Evolutionary conservation across 2,329 filamentous ascomycete genomes (phyloP).

Genomic region (Fusarium agapanthi): DNA sequence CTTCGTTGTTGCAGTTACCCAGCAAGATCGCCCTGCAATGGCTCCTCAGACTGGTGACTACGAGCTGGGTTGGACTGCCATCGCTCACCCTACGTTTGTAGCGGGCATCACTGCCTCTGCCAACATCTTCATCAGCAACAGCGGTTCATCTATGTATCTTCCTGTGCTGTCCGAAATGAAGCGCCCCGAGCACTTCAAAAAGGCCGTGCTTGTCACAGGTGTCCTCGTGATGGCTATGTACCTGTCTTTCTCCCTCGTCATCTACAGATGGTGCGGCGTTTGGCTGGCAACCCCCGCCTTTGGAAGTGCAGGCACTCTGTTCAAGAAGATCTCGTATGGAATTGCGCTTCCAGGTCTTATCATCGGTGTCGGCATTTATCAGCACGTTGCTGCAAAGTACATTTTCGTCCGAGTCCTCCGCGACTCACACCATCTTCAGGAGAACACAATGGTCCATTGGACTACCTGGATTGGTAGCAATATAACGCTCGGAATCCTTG

Average conservation of each 20-base stretch:
- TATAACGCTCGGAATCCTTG: neutral
- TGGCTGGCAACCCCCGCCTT: neutral
- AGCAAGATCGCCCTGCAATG: neutral
- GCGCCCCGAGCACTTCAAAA: neutral
- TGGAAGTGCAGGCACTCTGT: neutral
- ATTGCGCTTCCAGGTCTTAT: neutral
- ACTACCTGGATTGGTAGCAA: neutral
- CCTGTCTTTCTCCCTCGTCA: neutral
- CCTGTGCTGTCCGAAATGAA: constrained; percentile 65
- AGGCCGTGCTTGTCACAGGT: neutral
- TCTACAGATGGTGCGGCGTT: neutral
- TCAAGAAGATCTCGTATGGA: neutral
- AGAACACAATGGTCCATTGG: neutral
- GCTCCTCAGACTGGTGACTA: neutral
- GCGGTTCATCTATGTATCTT: constrained; percentile 47
- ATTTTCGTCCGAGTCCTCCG: neutral
- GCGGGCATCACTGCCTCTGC: neutral
- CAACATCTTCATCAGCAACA: constrained; percentile 57
- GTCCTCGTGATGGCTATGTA: neutral
- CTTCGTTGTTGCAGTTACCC: neutral
- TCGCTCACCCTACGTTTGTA: neutral
- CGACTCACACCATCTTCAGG: neutral
- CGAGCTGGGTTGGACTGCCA: neutral
- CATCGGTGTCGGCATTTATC: neutral
- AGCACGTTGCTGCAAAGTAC: neutral